These are phyloP conservation scores for Irpex sp. DNA, from an alignment of 1,284 basidiomycete species.

Conservation along the genomic window DNA sequence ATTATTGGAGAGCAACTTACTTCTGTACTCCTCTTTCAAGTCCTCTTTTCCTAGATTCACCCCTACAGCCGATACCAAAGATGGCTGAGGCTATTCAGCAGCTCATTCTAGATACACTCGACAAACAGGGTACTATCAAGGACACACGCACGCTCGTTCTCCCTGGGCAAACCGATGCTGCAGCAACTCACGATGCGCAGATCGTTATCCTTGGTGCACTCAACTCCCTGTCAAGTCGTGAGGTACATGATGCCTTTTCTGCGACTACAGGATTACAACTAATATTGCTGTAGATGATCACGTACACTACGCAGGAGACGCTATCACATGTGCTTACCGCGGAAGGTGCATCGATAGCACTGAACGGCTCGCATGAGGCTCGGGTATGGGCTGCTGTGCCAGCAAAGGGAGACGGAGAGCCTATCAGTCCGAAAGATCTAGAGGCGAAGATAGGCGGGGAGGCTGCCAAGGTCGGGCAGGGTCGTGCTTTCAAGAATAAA, in stretches of 20 bases:
- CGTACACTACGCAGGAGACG: constrained; percentile 77
- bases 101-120: constrained; percentile 72
- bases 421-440: constrained; percentile 64
- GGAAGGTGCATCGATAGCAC: constrained; percentile 79
- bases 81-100: constrained; percentile 82
- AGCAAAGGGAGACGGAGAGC: constrained; percentile 60
- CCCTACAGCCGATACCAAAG: constrained; percentile 6
- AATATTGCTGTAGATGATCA: constrained; percentile 68
- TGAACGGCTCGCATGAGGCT: constrained; percentile 89
- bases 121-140: constrained; percentile 52
- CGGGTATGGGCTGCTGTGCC: constrained; percentile 88
- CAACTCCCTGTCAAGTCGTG: constrained; percentile 83
- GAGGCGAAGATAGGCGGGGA: constrained; percentile 80
- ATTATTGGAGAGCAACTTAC: not conserved
- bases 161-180: constrained; percentile 57
- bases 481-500: constrained; percentile 94
- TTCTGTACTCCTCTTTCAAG: not conserved
- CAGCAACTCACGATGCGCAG: constrained; percentile 71
- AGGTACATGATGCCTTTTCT: constrained; percentile 51
- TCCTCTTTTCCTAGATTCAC: not conserved
- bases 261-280: not conserved
- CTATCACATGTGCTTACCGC: constrained; percentile 70
- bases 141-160: constrained; percentile 76
- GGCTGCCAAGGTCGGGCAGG: constrained; percentile 87
- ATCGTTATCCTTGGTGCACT: constrained; percentile 82